Conservation (phyloP, 495 filamentous ascomycete species). For the Penicillium roqueforti region DNA sequence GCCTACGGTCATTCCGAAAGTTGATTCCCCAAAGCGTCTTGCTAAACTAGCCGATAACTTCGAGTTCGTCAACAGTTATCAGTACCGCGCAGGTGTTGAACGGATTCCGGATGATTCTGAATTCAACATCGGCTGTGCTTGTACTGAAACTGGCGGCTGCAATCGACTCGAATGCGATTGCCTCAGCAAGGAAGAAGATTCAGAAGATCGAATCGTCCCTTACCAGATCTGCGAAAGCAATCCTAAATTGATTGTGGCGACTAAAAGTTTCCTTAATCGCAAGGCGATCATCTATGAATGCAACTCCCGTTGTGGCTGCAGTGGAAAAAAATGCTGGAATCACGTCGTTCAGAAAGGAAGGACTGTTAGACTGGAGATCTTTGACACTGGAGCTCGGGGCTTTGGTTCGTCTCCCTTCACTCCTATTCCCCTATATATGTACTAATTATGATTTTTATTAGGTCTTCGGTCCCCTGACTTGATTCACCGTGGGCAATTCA, state of each 20-base stretch:
- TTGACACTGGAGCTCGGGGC: conserved; percentile 70
- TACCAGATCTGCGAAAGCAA: conserved; percentile 23
- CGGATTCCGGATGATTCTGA: conserved; percentile 33
- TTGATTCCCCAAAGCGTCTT: conserved; percentile 20
- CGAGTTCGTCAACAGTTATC: conserved; percentile 42
- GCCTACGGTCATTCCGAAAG: conserved; percentile 22
- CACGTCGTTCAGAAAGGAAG: conserved; percentile 77
- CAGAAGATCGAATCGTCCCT: conserved; percentile 33
- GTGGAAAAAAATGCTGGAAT: conserved; percentile 60
- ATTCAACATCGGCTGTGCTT: conserved; percentile 43
- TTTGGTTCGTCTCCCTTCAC: conserved; percentile 58
- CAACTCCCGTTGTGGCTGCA: conserved; percentile 66
- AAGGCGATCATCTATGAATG: conserved; percentile 74
- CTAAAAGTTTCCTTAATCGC: conserved; percentile 27
- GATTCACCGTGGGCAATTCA: conserved; percentile 74
- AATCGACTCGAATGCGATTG: conserved; percentile 37
- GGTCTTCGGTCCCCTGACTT: conserved; percentile 65
- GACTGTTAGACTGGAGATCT: conserved; percentile 72
- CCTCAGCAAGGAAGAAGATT: conserved; percentile 35
- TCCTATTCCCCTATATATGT: neutral
- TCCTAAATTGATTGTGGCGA: conserved; percentile 18
- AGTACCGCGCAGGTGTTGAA: conserved; percentile 33
- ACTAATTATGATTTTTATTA: conserved; percentile 20
- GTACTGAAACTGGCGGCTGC: conserved; percentile 22
- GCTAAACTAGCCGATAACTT: conserved; percentile 32